A percentile compares a stretch with the other conserved stretches of the same genome.
These are phyloP conservation scores for Xerocomellus intermedius DNA, from an alignment of 768 basidiomycete genomes.

Conservation along the genomic window DNA sequence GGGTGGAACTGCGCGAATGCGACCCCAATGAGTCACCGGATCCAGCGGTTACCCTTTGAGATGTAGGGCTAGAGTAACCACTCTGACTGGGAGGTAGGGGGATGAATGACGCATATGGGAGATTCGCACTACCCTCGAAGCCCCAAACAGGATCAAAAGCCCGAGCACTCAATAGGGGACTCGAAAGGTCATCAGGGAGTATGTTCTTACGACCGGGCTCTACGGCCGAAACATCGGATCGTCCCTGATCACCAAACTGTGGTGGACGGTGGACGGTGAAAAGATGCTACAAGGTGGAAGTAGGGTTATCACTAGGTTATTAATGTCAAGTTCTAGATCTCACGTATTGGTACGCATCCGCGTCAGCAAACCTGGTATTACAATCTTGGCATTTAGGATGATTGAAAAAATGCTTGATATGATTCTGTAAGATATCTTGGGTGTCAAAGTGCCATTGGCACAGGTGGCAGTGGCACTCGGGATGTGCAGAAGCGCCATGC, in stretches of 20 bases:
- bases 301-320: background rate
- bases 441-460: slow-evolving; percentile 44
- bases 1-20: slow-evolving; percentile 32
- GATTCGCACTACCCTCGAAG: slow-evolving; percentile 14
- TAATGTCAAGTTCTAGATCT: slow-evolving; percentile 3
- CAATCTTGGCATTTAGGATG: slow-evolving; percentile 49
- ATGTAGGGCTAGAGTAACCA: slow-evolving; percentile 31
- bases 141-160: slow-evolving; percentile 25
- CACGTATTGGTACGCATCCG: slow-evolving; percentile 38
- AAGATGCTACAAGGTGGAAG: slow-evolving; percentile 21
- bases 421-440: slow-evolving; percentile 35
- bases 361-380: slow-evolving; percentile 40
- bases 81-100: slow-evolving; percentile 33
- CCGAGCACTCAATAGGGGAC: slow-evolving; percentile 9
- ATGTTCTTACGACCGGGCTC: slow-evolving; percentile 2
- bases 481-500: slow-evolving; percentile 33
- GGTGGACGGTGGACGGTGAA: slow-evolving; percentile 29
- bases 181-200: background rate
- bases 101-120: slow-evolving; percentile 28
- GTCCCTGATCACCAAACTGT: slow-evolving; percentile 8
- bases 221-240: background rate
- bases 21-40: slow-evolving; percentile 14
- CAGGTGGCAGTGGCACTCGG: slow-evolving; percentile 32
- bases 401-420: slow-evolving; percentile 40
- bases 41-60: slow-evolving; percentile 22